phyloP scores from a whole-genome alignment of 1,139 yeast genomes.

The Taiozyma onychis region DNA sequence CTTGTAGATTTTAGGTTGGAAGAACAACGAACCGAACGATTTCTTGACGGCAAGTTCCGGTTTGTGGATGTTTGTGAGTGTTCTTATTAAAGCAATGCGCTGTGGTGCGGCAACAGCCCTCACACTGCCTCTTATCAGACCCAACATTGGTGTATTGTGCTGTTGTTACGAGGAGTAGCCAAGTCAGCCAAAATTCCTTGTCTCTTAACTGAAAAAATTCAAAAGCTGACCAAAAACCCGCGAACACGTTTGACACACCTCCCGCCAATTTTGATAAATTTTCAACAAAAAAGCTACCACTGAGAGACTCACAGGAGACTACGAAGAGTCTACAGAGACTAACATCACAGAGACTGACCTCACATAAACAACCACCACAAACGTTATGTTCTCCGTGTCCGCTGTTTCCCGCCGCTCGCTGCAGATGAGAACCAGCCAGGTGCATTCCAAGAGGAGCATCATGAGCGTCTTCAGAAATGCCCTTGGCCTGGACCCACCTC shows the following conservation, averaged over 20 bases:
- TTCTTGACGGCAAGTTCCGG: conserved; percentile 3
- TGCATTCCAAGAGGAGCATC: conserved; percentile 26
- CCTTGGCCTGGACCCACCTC: conserved; percentile 56
- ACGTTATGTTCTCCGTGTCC: not conserved
- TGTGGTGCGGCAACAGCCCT: not conserved
- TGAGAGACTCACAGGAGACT: no score
- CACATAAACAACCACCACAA: not conserved
- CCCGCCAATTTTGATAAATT: not conserved
- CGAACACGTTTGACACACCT: not conserved
- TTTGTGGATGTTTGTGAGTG: conserved; percentile 4
- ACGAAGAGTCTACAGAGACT: not conserved
- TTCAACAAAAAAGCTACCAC: not conserved
- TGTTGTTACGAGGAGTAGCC: no score
- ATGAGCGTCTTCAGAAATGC: conserved; percentile 49
- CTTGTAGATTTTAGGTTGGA: conserved; percentile 2
- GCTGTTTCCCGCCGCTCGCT: not conserved
- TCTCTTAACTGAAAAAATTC: not conserved
- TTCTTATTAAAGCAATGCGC: not conserved
- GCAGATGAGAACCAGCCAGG: not conserved
- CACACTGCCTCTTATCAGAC: not conserved
- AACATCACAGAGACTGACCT: no score
- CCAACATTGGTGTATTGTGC: not conserved
- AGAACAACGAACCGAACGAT: conserved; percentile 4
- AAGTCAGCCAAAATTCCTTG: not conserved
- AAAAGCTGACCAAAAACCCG: not conserved